phyloP scores from a whole-genome alignment of 345 rosid genomes.

The Theobroma cacao region DNA sequence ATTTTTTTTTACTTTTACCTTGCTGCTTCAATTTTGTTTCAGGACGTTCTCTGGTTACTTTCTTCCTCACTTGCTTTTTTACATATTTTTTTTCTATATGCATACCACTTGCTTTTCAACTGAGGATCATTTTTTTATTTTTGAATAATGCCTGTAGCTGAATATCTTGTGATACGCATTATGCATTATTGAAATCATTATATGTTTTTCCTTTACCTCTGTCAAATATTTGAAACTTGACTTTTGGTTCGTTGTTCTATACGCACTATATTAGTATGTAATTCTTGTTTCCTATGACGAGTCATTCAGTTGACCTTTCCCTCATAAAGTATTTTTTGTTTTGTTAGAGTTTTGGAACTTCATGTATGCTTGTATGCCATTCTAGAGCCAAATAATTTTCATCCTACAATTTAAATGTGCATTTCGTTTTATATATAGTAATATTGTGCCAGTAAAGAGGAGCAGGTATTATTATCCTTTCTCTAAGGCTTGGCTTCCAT shows the following conservation, averaged over 20 bases:
- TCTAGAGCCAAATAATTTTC: background rate
- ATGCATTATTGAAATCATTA: background rate
- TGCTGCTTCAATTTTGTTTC: background rate
- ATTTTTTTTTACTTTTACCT: background rate
- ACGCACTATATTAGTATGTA: background rate
- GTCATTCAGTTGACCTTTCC: background rate
- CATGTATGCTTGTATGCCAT: background rate
- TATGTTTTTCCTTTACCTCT: background rate
- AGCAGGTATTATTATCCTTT: too few species aligned
- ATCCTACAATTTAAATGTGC: too few species aligned
- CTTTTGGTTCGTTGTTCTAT: background rate
- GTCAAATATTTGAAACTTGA: conserved; percentile 5
- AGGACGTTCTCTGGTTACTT: background rate
- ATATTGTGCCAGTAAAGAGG: too few species aligned
- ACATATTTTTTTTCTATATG: background rate
- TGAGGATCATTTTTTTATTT: background rate
- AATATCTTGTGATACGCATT: too few species aligned
- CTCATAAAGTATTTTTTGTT: background rate
- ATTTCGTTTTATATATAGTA: too few species aligned
- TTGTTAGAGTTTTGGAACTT: background rate
- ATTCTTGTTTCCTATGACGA: background rate
- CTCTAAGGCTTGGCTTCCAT: too few species aligned
- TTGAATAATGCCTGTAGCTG: background rate
- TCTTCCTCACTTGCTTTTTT: background rate
- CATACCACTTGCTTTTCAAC: background rate